phyloP scores from a whole-genome alignment of 257 asterid species.

The Solanum sitiens region DNA sequence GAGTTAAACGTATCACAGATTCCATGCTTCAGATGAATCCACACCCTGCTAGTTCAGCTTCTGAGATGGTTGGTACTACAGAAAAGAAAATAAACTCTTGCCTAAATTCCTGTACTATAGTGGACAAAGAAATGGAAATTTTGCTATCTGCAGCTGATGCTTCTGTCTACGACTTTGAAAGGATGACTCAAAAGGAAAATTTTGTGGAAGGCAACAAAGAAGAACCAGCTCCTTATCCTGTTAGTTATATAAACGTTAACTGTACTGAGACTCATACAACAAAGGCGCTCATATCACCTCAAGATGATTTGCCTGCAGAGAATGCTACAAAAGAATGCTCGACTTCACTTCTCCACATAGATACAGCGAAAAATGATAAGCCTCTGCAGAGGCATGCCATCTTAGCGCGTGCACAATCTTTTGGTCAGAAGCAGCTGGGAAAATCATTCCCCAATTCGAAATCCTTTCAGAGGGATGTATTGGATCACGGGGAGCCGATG shows the following conservation, averaged over 20 bases:
- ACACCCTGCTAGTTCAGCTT: constrained; percentile 2
- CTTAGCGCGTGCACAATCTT: not conserved
- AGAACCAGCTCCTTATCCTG: constrained; percentile 12
- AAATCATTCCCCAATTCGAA: constrained; percentile 12
- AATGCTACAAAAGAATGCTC: not conserved
- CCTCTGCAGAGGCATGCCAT: constrained; percentile 11
- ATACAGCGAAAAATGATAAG: constrained; percentile 10
- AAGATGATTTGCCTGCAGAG: constrained; percentile 14
- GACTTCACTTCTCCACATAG: not conserved
- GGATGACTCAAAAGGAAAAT: constrained; percentile 12
- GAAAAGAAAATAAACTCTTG: constrained; percentile 2
- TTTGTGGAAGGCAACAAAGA: constrained; percentile 5
- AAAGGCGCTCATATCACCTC: not conserved
- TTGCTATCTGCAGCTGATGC: constrained; percentile 13
- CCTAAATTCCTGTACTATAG: constrained; percentile 15
- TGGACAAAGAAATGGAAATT: constrained; percentile 18
- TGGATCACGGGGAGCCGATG: not conserved
- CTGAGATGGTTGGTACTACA: constrained; percentile 12
- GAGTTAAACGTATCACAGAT: constrained; percentile 7
- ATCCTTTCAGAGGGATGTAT: constrained; percentile 13
- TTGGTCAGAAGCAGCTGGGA: constrained; percentile 8
- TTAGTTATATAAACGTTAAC: constrained; percentile 14
- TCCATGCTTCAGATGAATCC: constrained; percentile 17
- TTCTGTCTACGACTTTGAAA: constrained; percentile 12
- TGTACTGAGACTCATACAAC: constrained; percentile 9